Evolutionary conservation across 2,329 filamentous ascomycete genomes (phyloP), one percentile per base, ranked within the genome.

Genomic region (Elsinoe arachidis): DNA sequence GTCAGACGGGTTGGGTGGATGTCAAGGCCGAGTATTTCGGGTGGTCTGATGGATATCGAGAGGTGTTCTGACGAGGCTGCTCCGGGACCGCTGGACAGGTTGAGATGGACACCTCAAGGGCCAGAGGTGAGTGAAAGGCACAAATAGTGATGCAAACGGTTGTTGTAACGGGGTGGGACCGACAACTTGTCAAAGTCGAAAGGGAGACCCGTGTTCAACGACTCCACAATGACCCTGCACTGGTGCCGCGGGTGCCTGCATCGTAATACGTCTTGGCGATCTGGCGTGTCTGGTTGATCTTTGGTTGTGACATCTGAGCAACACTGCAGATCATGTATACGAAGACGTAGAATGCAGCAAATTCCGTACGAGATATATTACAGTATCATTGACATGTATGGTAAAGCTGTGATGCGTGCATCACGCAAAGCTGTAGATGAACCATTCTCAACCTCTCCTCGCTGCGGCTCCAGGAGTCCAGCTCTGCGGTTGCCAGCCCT

Each of bases 401-500:
- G 5, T 30, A 7, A 9, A 30, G 26, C 26, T 30, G 26, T 9
- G 26, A 5, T 30, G 2, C 4, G 26, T 30, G 7, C 9, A 9
- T 30, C 7, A 30, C 26, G 26, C 17, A 30, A 30, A 47, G 12
- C 11, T 43, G 9, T 23, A 2, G 14, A 4, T 17, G 14, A 47
- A 3, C 21, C 15, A 5, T 14, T 47, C 17, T 47, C 39, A 53
- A 15, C 49, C 49, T 38, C 69, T 64, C 59, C 70, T 69, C 58
- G 65, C 67, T 46, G 69, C 67, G 15, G 69, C 69, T 12, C 67
- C 69, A 30, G 75, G 76, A 15, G 70, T 69, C 76, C 76, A 78
- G 10, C 65, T 64, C 57, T 72, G 64, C 1, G 76, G 76, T 65
- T 78, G 74, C 73, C 73, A 78, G 6, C 73, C 73, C 56, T 78